These are phyloP conservation scores for Penicillium daleae DNA, from an alignment of 495 filamentous ascomycete genomes.

Conservation along the genomic window DNA sequence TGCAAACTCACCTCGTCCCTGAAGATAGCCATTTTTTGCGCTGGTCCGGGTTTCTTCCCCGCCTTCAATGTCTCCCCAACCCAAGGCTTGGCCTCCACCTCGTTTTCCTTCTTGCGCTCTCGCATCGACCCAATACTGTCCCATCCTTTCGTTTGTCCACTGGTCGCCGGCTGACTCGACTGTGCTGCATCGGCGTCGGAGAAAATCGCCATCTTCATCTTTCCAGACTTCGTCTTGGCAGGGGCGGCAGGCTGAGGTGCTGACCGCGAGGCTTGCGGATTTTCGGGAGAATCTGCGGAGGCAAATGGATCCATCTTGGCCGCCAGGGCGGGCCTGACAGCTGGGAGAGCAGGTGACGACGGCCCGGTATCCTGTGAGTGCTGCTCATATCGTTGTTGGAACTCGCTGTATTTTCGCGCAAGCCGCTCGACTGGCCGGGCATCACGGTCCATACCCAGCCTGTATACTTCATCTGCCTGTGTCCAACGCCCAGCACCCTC, in stretches of 20 bases:
- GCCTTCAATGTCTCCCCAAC: constrained; percentile 87
- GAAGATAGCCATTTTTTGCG: constrained; percentile 87
- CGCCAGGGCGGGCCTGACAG: constrained; percentile 80
- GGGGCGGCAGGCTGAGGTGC: constrained; percentile 46
- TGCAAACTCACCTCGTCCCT: constrained; percentile 85
- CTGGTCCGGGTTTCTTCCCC: constrained; percentile 73
- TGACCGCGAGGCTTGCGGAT: constrained; percentile 68
- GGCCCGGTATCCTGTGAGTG: constrained; percentile 66
- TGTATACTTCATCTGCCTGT: constrained; percentile 93
- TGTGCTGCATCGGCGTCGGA: constrained; percentile 64
- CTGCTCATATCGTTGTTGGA: constrained; percentile 74
- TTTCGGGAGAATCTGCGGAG: constrained; percentile 43
- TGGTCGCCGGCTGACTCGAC: constrained; percentile 47
- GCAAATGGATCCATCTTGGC: constrained; percentile 85
- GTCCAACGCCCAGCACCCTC: constrained; percentile 84
- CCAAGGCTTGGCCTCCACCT: constrained; percentile 85
- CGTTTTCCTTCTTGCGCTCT: constrained; percentile 93
- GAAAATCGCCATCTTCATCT: constrained; percentile 90
- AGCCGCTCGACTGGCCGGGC: constrained; percentile 82
- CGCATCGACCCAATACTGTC: constrained; percentile 83
- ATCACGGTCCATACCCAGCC: constrained; percentile 82
- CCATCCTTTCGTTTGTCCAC: constrained; percentile 72
- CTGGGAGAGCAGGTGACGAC: constrained; percentile 82
- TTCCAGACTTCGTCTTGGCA: constrained; percentile 62
- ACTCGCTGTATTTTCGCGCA: constrained; percentile 86